A percentile compares a stretch with the other conserved stretches of the same genome.
These are phyloP conservation scores for Caulochytrium protostelioides DNA, from an alignment of 371 early-diverging fungal species.

Conservation along the genomic window DNA sequence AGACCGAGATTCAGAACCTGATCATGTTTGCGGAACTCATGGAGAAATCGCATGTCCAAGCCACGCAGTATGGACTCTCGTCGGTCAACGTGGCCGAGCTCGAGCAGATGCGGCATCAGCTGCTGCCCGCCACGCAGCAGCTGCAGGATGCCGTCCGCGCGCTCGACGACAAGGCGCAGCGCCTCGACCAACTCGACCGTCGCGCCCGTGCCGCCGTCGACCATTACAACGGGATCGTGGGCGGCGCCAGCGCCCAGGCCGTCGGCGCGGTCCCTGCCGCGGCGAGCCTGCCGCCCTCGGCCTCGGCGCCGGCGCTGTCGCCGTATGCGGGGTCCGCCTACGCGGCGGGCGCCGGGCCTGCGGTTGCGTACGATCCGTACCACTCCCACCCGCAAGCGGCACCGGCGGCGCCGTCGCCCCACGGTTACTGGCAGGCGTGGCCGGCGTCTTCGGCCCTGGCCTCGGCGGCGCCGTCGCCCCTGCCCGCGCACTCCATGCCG, in stretches of 20 bases:
- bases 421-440: not conserved
- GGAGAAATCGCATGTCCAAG: constrained; percentile 20
- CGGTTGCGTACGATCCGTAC: no score
- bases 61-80: constrained; percentile 11
- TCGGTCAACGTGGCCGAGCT: not conserved
- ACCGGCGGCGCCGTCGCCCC: not conserved
- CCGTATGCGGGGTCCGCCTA: not conserved
- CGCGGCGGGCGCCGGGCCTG: not conserved
- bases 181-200: constrained; percentile 23
- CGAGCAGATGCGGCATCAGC: not conserved
- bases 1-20: constrained; percentile 46
- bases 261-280: no score
- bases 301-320: no score
- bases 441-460: no score
- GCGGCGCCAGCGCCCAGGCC: no score
- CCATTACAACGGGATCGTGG: no score
- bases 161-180: constrained; percentile 47
- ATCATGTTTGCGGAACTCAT: constrained; percentile 41
- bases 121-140: no score
- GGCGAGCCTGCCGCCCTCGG: no score
- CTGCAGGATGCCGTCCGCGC: constrained; percentile 4
- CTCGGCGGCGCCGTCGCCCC: not conserved
- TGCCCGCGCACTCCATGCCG: not conserved
- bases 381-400: not conserved
- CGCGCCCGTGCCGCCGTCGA: no score